phyloP scores from a whole-genome alignment of 2,329 filamentous ascomycete species.

The Sarocladium oryzae region DNA sequence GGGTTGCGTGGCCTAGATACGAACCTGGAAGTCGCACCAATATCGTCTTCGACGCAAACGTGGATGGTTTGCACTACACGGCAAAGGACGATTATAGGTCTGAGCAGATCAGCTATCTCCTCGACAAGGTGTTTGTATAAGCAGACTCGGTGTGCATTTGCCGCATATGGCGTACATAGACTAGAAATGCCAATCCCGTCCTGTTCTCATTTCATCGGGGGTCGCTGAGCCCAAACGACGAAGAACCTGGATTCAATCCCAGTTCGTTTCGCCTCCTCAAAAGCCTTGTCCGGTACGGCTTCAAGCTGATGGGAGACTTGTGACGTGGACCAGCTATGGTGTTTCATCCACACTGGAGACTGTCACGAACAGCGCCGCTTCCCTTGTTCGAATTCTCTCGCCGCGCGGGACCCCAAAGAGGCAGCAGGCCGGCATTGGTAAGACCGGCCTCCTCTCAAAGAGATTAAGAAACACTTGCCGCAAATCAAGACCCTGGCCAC shows the following conservation, averaged over 20 bases:
- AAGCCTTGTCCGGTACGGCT: not conserved
- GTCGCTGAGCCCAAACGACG: not conserved
- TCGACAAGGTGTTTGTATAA: constrained; percentile 17
- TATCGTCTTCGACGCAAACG: constrained; percentile 44
- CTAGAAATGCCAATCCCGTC: no score
- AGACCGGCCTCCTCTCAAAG: not conserved
- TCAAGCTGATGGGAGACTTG: not conserved
- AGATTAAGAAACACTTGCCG: not conserved
- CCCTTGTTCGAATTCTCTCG: not conserved
- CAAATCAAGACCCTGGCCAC: not conserved
- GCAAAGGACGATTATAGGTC: constrained; percentile 39
- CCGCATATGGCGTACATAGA: no score
- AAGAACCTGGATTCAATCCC: not conserved
- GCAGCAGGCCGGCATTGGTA: not conserved
- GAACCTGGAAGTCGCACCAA: constrained; percentile 32
- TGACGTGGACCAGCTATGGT: not conserved
- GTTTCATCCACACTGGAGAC: not conserved
- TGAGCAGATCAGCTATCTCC: constrained; percentile 32
- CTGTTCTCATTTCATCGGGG: no score
- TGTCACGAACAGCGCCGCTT: not conserved
- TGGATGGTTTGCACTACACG: constrained; percentile 29
- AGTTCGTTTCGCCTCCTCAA: not conserved
- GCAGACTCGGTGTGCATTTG: no score
- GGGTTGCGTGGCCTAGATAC: constrained; percentile 36
- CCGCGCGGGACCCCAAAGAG: not conserved